Percentiles rank a stretch among this genome's conserved stretches.
Evolutionary conservation across 805 yeast genomes (phyloP).

Genomic region (Saccharomycopsis guyanensis): DNA sequence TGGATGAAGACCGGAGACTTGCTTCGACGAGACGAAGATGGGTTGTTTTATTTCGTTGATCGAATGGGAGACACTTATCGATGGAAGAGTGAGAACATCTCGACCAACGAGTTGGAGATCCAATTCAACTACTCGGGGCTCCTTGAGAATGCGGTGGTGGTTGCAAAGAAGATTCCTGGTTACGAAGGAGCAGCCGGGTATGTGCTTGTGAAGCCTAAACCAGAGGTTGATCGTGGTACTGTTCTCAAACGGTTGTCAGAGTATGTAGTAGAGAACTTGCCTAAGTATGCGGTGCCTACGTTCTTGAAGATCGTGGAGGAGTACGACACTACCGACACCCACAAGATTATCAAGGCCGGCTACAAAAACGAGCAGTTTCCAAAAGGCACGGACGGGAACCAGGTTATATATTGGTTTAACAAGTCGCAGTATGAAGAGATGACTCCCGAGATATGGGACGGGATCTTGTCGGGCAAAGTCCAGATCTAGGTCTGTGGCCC

Average conservation of each 20-base stretch:
- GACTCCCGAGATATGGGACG: constrained; percentile 49
- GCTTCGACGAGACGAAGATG: constrained; percentile 57
- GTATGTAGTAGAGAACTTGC: constrained; percentile 41
- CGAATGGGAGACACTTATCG: constrained; percentile 92
- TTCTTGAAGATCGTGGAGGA: constrained; percentile 61
- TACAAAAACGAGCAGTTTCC: constrained; percentile 67
- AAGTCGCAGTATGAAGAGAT: constrained; percentile 47
- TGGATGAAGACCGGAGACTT: constrained; percentile 88
- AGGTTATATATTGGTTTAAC: constrained; percentile 65
- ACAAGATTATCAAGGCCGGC: constrained; percentile 66
- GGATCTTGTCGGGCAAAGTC: constrained; percentile 22
- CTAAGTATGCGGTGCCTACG: constrained; percentile 80
- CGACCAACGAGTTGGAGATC: constrained; percentile 89
- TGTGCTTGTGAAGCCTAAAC: constrained; percentile 59
- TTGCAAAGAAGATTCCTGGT: constrained; percentile 74
- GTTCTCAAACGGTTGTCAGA: constrained; percentile 35
- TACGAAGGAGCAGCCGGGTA: constrained; percentile 96
- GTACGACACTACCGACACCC: constrained; percentile 69
- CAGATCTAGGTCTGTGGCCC: constrained; percentile 5
- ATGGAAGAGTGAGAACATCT: constrained; percentile 94
- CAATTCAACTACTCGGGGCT: constrained; percentile 38
- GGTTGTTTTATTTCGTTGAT: constrained; percentile 77
- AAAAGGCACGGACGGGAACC: constrained; percentile 52
- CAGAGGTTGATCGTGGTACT: constrained; percentile 24
- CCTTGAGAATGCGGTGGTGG: constrained; percentile 70